Evolutionary conservation across 371 early-diverging fungal species (phyloP).

Genomic region (Saksenaea vasiformis): DNA sequence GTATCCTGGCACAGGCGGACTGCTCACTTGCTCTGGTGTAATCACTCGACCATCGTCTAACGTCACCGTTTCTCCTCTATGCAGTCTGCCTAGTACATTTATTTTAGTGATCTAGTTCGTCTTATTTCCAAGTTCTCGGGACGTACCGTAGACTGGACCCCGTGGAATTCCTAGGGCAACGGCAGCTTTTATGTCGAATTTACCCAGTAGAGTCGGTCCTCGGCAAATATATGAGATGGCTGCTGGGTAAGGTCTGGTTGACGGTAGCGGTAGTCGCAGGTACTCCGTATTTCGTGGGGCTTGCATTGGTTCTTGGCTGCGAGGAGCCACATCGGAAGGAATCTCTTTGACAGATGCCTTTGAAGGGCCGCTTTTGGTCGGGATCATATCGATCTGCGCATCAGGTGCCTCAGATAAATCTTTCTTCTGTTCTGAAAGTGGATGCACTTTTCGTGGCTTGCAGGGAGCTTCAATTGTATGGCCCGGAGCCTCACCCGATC

Average conservation of each 20-base stretch:
- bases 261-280: conserved; percentile 39
- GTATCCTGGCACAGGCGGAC: conserved; percentile 40
- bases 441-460: conserved; percentile 25
- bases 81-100: conserved; percentile 50
- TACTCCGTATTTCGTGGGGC: conserved; percentile 9
- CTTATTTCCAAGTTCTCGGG: background rate
- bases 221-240: conserved; percentile 77
- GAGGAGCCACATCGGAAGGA: conserved; percentile 1
- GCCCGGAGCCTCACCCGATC: conserved; percentile 23
- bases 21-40: conserved; percentile 70
- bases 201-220: conserved; percentile 79
- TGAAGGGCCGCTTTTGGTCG: background rate
- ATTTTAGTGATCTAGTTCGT: background rate
- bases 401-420: conserved; percentile 9
- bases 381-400: conserved; percentile 18
- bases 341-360: conserved; percentile 5
- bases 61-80: conserved; percentile 68
- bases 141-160: conserved; percentile 70
- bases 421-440: conserved; percentile 8
- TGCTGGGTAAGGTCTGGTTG: conserved; percentile 39
- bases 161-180: conserved; percentile 72
- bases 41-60: conserved; percentile 72
- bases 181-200: conserved; percentile 80
- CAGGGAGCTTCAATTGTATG: conserved; percentile 44
- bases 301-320: background rate